These are phyloP conservation scores for Cryptosporidium felis DNA, from an alignment of 169 alveolate species.

Conservation along the genomic window DNA sequence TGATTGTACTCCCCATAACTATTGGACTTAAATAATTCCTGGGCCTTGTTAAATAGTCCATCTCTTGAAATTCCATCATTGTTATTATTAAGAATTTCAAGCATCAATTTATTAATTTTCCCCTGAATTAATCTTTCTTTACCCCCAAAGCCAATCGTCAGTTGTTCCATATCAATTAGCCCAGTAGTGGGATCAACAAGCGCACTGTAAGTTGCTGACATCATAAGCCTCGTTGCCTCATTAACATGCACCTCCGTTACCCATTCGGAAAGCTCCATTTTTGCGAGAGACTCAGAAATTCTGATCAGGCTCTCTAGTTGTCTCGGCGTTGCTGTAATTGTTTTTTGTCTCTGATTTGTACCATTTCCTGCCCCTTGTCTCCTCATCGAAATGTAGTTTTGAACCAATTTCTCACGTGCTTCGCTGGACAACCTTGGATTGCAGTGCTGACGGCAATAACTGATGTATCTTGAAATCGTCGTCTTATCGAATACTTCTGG, in stretches of 20 bases:
- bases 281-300: conserved; percentile 95
- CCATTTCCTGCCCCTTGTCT: conserved; percentile 81
- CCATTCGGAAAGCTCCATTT: conserved; percentile 89
- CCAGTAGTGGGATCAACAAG: conserved; percentile 99
- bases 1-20: background rate
- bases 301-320: conserved; percentile 96
- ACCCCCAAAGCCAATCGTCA: conserved; percentile 86
- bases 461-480: conserved; percentile 85
- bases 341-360: conserved; percentile 70
- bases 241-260: conserved; percentile 92
- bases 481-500: conserved; percentile 78
- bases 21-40: background rate
- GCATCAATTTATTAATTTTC: conserved; percentile 3
- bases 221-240: conserved; percentile 96
- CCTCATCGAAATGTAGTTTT: conserved; percentile 91
- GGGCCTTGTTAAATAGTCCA: background rate
- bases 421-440: conserved; percentile 90
- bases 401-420: conserved; percentile 84
- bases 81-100: conserved; percentile 16
- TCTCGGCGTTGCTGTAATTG: conserved; percentile 95
- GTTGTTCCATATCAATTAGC: conserved; percentile 93
- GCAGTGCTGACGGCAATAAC: conserved; percentile 90
- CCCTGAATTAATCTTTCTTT: conserved; percentile 52
- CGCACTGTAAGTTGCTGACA: conserved; percentile 97
- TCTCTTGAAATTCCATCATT: conserved; percentile 41